Conservation (phyloP, 495 filamentous ascomycete species). For the Podospora pseudopauciseta region DNA sequence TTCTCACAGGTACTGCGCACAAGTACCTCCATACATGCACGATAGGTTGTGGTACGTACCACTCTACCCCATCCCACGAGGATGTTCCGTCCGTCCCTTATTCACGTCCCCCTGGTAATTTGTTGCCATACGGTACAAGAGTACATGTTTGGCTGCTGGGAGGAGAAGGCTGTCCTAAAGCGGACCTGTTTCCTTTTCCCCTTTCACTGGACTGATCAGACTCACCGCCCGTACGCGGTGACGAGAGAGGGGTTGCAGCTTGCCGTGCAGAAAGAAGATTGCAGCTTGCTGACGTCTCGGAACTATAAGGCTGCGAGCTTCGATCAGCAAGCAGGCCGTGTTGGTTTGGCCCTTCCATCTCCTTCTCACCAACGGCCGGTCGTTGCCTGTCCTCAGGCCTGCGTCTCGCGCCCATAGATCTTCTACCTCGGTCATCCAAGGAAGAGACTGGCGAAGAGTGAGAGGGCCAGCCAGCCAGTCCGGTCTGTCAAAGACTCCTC, state of each 20-base stretch:
- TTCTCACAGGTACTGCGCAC: not conserved
- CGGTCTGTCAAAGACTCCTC: constrained; percentile 2
- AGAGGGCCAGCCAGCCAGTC: not conserved
- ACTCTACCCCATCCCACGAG: not conserved
- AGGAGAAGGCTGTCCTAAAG: constrained; percentile 8
- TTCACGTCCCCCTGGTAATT: not conserved
- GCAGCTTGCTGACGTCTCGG: constrained; percentile 15
- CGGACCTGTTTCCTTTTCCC: not conserved
- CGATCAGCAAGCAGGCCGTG: not conserved
- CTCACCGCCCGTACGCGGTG: not conserved
- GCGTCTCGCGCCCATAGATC: constrained; percentile 7
- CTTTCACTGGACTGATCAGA: not conserved
- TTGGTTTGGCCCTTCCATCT: not conserved
- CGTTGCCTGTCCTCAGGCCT: constrained; percentile 17
- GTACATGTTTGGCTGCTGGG: not conserved
- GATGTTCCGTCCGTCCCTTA: not conserved
- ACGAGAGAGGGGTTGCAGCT: not conserved
- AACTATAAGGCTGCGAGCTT: constrained; percentile 4
- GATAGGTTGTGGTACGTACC: not conserved
- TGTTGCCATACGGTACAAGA: not conserved
- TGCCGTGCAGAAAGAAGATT: not conserved
- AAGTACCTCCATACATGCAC: not conserved
- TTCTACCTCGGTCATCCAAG: not conserved
- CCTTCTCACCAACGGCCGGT: constrained; percentile 9
- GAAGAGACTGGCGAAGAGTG: not conserved